phyloP scores from a whole-genome alignment of 768 basidiomycete species.

The Boletus speciosus region DNA sequence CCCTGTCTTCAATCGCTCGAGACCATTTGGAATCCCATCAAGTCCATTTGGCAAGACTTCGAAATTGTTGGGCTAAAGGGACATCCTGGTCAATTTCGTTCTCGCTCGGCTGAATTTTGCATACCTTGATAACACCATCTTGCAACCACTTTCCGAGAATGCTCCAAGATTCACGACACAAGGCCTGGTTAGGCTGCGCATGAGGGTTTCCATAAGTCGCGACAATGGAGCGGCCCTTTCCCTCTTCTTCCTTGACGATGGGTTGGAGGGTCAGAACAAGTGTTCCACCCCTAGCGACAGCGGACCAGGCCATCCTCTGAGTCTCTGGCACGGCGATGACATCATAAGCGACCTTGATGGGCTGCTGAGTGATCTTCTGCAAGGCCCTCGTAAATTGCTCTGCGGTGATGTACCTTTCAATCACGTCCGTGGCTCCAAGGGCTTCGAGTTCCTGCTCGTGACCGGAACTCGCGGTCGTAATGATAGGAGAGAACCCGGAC shows the following conservation, averaged over 20 bases:
- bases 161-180: slow-evolving; percentile 20
- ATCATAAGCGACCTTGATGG: slow-evolving; percentile 29
- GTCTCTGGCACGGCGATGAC: slow-evolving; percentile 33
- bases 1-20: slow-evolving; percentile 35
- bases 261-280: slow-evolving; percentile 29
- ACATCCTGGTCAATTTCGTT: background rate
- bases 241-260: slow-evolving; percentile 22
- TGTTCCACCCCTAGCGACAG: slow-evolving; percentile 33
- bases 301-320: slow-evolving; percentile 31
- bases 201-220: slow-evolving; percentile 27
- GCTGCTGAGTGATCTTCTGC: slow-evolving; percentile 25
- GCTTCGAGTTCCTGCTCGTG: slow-evolving; percentile 31
- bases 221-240: slow-evolving; percentile 16
- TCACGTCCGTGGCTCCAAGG: slow-evolving; percentile 39
- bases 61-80: slow-evolving; percentile 35
- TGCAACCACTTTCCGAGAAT: slow-evolving; percentile 25
- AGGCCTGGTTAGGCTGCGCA: slow-evolving; percentile 10
- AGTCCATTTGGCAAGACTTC: slow-evolving; percentile 44
- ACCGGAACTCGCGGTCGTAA: slow-evolving; percentile 35
- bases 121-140: slow-evolving; percentile 26
- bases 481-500: slow-evolving; percentile 41
- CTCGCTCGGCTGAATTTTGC: background rate
- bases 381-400: slow-evolving; percentile 15
- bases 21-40: slow-evolving; percentile 33
- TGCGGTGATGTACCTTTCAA: slow-evolving; percentile 29